These are phyloP conservation scores for Plasmodium berghei DNA, from an alignment of 169 alveolate genomes.

Conservation along the genomic window DNA sequence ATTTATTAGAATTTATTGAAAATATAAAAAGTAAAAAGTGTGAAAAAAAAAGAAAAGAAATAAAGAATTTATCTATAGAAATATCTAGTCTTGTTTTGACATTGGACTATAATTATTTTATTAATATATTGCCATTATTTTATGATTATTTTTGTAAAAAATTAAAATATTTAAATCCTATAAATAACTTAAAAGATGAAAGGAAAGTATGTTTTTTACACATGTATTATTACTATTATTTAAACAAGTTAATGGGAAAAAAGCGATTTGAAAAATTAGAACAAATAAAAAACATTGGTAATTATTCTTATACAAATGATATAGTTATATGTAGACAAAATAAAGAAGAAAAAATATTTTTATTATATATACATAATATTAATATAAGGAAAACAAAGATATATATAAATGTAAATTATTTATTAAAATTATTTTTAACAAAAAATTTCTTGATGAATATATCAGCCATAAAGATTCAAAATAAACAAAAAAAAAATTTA, in stretches of 20 bases:
- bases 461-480: conserved; percentile 52
- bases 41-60: conserved; percentile 10
- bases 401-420: conserved; percentile 60
- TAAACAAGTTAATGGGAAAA: background rate
- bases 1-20: conserved; percentile 46
- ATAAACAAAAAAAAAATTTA: conserved; percentile 56
- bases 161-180: background rate
- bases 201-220: conserved; percentile 14
- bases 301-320: background rate
- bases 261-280: conserved; percentile 5
- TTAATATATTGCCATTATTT: conserved; percentile 23
- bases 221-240: conserved; percentile 3
- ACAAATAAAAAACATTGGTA: background rate
- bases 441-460: conserved; percentile 58
- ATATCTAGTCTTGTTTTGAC: conserved; percentile 42
- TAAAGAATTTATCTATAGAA: conserved; percentile 40
- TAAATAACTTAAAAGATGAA: background rate
- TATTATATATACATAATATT: conserved; percentile 34
- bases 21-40: conserved; percentile 23
- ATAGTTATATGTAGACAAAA: conserved; percentile 1
- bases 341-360: conserved; percentile 6
- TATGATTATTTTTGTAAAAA: conserved; percentile 27
- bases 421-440: conserved; percentile 42
- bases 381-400: conserved; percentile 61
- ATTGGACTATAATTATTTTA: conserved; percentile 47